Evolutionary conservation across 192 early-diverging fungal genomes (phyloP).

Genomic region (Umbelopsis sp.): DNA sequence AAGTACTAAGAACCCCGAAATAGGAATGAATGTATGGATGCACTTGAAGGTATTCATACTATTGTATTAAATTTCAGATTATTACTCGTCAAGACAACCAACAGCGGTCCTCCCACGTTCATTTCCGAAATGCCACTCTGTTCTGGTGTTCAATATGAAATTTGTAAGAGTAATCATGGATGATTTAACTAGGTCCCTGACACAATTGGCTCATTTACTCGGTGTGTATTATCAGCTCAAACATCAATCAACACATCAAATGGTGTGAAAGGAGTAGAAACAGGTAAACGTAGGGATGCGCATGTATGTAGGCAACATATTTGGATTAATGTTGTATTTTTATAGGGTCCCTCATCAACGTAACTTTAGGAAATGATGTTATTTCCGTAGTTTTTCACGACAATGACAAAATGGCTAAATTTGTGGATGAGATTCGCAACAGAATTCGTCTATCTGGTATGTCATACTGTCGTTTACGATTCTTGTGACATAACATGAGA

Average conservation of each 20-base stretch:
- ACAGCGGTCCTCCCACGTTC: background rate
- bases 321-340: background rate
- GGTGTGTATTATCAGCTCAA: background rate
- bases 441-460: background rate
- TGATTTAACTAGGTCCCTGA: background rate
- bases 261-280: background rate
- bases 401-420: slow-evolving; percentile 6
- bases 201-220: background rate
- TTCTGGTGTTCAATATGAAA: background rate
- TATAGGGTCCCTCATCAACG: background rate
- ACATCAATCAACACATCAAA: background rate
- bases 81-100: background rate
- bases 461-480: background rate
- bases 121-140: slow-evolving; percentile 1
- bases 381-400: background rate
- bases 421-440: slow-evolving; percentile 10
- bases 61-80: background rate
- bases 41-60: background rate
- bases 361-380: background rate
- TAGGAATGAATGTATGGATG: background rate
- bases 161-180: background rate
- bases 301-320: background rate
- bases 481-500: background rate
- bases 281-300: background rate
- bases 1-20: background rate